Evolutionary conservation across 805 yeast genomes (phyloP), one percentile per base, ranked within the genome.

Genomic region (Barnettozyma wickerhamii): DNA sequence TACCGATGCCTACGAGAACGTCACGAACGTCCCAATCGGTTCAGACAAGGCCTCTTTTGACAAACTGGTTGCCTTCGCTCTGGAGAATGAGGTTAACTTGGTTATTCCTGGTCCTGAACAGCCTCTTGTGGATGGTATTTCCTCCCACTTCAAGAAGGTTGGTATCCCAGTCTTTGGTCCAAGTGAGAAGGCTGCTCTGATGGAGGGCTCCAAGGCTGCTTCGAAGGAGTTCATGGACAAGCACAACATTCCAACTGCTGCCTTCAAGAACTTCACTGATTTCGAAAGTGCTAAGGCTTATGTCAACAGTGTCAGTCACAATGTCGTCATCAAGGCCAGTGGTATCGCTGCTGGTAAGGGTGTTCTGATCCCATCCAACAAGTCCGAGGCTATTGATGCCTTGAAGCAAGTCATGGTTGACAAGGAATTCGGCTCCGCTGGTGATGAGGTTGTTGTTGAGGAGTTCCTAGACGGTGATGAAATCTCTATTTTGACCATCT

Each of bases 281-380:
- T 89, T 72, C 51, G 85, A 81, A 42, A 73, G 72, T 28, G 99
- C 99, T 14, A 78, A 72, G 59, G 65, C 71, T 32, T 89, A 86
- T 62, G 72, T 91, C 42, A 70, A 72, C 43, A 58, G 73, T 32
- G 75, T 81, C 28, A 76, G 79, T 58, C 82, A 83, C 64, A 78
- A 81, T 43, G 79, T 93, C 30, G 99, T 93, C 32, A 81, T 93
- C 62, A 93, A 93, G 69, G 99, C 99, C 17, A 89, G 91, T 42
- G 99, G 99, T 43, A 79, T 93, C 52, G 99, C 99, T 40, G 99
- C 95, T 26, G 99, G 99, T 50, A 93, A 93, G 66, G 99, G 99
- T 55, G 99, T 93, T 15, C 69, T 93, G 63, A 90, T 93, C 55
- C 99, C 99, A 42, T 72, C 79, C 41, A 74, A 77, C 44, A 82